Evolutionary conservation across 2,329 filamentous ascomycete genomes (phyloP), one percentile per base, ranked within the genome.

Genomic region (Colletotrichum sp.): DNA sequence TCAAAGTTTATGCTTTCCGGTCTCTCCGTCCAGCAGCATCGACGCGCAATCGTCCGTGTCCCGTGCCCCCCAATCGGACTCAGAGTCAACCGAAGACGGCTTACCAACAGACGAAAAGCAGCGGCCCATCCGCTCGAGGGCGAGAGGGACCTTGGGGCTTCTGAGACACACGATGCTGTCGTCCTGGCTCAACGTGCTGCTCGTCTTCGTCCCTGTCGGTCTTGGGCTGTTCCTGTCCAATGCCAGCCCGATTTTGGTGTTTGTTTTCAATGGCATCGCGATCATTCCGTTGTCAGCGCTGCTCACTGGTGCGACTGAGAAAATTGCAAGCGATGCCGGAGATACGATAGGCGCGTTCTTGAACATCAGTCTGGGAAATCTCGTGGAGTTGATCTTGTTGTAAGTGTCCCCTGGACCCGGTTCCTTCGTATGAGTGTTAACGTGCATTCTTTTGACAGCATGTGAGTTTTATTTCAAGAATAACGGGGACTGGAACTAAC

Each of bases 141-240:
- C 28, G 36, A 3, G 30, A 34, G 32, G 28, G 8, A n/a, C n/a
- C 12, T 34, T 32, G 12, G n/a, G n/a, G 13, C 28, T 63, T 28
- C 24, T 75, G 3, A 48, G 67, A 26, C 32, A 66, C 10, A 84
- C 81, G 26, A 55, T 85, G 12, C 79, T 81, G 28, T 81, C 80
- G 0, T 84, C 83, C 80, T 92, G 90, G 86, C 84, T 95, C 83
- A 95, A 95, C 79, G 79, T 92, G 63, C 84, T 95, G 64, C 87
- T 95, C 67, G 83, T 95, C 48, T 95, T 95, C 79, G 92, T 95
- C n/a, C 93, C 93, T 3, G 86, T 93, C 63, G 93, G 93, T 76
- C 91, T 95, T 60, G 90, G 88, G 18, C 86, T 89, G 48, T 88
- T 93, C 75, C 77, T 85, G 16, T 72, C 81, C 9, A 57, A 82